These are phyloP conservation scores for Agrocybe pediades DNA, from an alignment of 768 basidiomycete genomes.

Conservation along the genomic window DNA sequence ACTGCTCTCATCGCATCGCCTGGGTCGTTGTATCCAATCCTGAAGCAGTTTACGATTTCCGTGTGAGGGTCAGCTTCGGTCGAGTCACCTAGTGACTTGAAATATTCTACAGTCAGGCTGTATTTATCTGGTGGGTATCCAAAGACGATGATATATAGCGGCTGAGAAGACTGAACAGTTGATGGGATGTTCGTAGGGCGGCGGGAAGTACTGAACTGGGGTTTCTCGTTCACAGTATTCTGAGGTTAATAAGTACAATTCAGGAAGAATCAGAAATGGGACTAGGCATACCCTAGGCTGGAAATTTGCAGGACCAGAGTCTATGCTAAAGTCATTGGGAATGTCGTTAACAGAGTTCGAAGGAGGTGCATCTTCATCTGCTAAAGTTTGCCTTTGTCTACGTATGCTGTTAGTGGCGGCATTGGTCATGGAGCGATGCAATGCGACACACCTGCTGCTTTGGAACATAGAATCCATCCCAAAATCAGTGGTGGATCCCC, in stretches of 20 bases:
- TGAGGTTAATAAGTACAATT: constrained; percentile 15
- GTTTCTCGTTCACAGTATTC: constrained; percentile 41
- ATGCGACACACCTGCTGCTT: constrained; percentile 53
- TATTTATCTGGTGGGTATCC: constrained; percentile 88
- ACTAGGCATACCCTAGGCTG: constrained; percentile 42
- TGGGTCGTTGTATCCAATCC: constrained; percentile 70
- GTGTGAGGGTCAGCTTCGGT: constrained; percentile 68
- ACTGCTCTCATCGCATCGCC: constrained; percentile 80
- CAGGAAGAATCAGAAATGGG: constrained; percentile 3
- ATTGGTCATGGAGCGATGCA: constrained; percentile 6
- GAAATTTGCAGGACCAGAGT: constrained; percentile 41
- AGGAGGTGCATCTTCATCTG: constrained; percentile 83
- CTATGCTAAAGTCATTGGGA: constrained; percentile 54
- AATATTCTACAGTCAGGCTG: constrained; percentile 70
- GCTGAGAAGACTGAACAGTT: constrained; percentile 30
- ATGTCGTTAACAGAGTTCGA: constrained; percentile 76
- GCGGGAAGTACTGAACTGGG: constrained; percentile 35
- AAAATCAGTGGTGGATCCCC: constrained; percentile 69
- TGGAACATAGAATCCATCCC: constrained; percentile 88
- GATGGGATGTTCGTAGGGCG: constrained; percentile 31
- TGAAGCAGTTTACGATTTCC: constrained; percentile 81
- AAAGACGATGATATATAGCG: constrained; percentile 75
- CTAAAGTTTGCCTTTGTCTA: constrained; percentile 62
- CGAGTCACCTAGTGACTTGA: constrained; percentile 70
- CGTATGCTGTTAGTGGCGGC: constrained; percentile 1